Evolutionary conservation across 805 yeast genomes (phyloP), one percentile per base, ranked within the genome.

Genomic region (Lachancea thermotolerans): DNA sequence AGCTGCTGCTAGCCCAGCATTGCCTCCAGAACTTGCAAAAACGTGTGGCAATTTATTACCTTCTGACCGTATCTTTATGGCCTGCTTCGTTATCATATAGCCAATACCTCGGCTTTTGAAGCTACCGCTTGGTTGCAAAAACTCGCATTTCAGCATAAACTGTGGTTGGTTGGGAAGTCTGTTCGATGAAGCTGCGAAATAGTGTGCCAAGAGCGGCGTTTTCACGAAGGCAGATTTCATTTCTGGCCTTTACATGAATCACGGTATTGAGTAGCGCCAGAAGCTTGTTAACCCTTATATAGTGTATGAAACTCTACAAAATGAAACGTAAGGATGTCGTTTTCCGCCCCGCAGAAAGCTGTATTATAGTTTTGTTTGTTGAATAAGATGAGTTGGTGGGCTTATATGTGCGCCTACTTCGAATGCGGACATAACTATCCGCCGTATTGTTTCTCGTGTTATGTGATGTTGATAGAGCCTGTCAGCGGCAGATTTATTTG

Each of bases 71-170:
- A 59, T 55, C 14, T 53, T 52, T 2, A 54, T 57, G 1, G 71
- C 59, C 7, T 67, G 61, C 11, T 55, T 52, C n/a, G 59, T 54
- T 30, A 77, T 68, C 36, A 74, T 62, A 47, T 74, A 56, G 5
- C 81, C 80, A 27, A 78, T 66, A 0, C 82, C 82, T 52, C 82
- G 64, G 16, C 77, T 64, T 58, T 78, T 78, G 63, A 77, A 78
- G 46, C 78, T 72, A 0, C 81, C 81, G 10, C 78, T 69, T 5
- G 82, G 82, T 52, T 78, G 82, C 28, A 71, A 67, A 41, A 63
- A 67, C 51, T 78, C 82, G 49, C 72, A 69, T 50, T 78, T 78
- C 44, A 77, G 60, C 31, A 69, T 63, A 1, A 76, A 18, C 28
- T 39, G 21, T 4, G 42, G 36, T 4, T 4, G 25, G 25, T 21